A percentile compares a stretch with the other conserved stretches of the same genome.
Evolutionary conservation across 768 basidiomycete genomes (phyloP).

Genomic region (Lenzites betulinus): DNA sequence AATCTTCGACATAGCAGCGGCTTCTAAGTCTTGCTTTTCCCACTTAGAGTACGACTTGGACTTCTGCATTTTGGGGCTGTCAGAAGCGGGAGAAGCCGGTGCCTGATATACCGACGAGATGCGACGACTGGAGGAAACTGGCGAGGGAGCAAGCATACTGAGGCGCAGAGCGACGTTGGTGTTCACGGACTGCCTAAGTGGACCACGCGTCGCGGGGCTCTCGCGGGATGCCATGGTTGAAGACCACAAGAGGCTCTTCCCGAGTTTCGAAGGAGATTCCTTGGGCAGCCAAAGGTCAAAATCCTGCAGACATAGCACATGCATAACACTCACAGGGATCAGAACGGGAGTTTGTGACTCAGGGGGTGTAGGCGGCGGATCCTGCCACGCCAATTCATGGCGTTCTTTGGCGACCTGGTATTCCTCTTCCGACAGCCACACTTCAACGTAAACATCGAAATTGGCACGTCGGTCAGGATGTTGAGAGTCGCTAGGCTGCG

Average conservation of each 20-base stretch:
- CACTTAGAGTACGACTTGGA: conserved; percentile 68
- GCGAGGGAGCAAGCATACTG: conserved; percentile 49
- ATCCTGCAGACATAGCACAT: too few species aligned
- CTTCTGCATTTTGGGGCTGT: conserved; percentile 54
- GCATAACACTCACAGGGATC: conserved; percentile 25
- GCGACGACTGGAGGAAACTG: conserved; percentile 35
- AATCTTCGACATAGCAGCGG: conserved; percentile 74
- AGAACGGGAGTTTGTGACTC: conserved; percentile 48
- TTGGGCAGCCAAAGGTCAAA: conserved; percentile 4
- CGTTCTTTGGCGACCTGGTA: conserved; percentile 64
- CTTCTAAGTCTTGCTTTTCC: conserved; percentile 87
- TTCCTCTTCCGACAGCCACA: conserved; percentile 77
- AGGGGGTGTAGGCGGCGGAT: conserved; percentile 41
- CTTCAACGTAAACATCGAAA: conserved; percentile 74
- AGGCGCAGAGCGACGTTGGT: conserved; percentile 45
- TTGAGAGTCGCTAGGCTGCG: conserved; percentile 72
- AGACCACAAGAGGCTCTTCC: conserved; percentile 74
- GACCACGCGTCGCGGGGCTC: conserved; percentile 34
- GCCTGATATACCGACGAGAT: conserved; percentile 39
- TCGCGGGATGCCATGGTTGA: conserved; percentile 47
- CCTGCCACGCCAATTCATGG: conserved; percentile 70
- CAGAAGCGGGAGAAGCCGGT: conserved; percentile 33
- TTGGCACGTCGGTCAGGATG: conserved; percentile 73
- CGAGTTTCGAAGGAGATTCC: conserved; percentile 43
- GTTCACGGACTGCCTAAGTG: conserved; percentile 51